Evolutionary conservation across 768 basidiomycete species (phyloP), one percentile per base, ranked within the genome.

Genomic region (Lactarius hengduanensis): DNA sequence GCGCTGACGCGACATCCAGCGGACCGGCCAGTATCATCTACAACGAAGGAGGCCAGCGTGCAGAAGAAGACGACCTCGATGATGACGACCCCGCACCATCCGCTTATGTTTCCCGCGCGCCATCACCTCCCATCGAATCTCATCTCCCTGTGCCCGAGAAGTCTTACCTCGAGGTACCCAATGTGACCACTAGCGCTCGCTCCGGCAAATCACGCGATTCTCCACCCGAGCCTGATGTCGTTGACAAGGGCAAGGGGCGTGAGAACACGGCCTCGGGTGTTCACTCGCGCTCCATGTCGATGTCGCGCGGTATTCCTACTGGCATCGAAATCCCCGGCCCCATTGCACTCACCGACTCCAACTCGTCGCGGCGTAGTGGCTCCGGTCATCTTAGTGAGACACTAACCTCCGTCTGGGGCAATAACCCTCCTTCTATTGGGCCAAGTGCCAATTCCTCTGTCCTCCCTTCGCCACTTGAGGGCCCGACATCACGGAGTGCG

Each of bases 11-110:
- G 62, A n/a, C 67, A 26, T 28, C 34, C 66, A 91, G 90, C 66
- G 90, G 90, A 20, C 90, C 90, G 3, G 90, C 90, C 0, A 85
- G 87, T 8, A 92, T 92, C 63, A 84, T 92, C 13, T 92, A 90
- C 77, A 92, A 90, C 73, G 90, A 92, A 76, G 83, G 89, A 61
- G 90, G 90, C 0, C 85, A 86, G 68, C 84, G 89, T 62, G 80
- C 83, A 5, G 89, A 90, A 41, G 90, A 92, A 73, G 89, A 90
- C 41, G 90, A 91, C 69, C 80, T 79, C 0, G 88, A 90, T 67
- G 73, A 75, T 15, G 85, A 81, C 64, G 77, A 66, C 67, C 72
- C 62, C 22, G 77, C 13, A 68, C 74, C 81, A 1, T 79, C 82
- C 63, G 80, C 82, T 50, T 79, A 85, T 3, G 75, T 79, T 13